Percentiles rank a stretch among this genome's conserved stretches.
These are phyloP conservation scores for Syzygium syzygioides DNA, from an alignment of 441 rosid species.

Conservation along the genomic window DNA sequence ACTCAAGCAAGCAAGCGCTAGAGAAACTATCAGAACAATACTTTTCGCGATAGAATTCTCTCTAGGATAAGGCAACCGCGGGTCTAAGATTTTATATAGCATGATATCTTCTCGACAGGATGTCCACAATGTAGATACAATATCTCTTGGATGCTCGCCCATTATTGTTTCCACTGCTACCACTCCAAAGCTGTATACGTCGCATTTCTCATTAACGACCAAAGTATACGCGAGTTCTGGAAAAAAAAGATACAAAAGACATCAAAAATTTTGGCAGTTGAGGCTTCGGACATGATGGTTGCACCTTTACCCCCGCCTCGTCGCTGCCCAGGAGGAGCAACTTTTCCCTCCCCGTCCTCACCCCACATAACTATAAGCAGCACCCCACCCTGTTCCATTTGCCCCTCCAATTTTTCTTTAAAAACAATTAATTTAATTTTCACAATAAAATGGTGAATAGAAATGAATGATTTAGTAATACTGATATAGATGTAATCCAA, in stretches of 20 bases:
- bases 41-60: background rate
- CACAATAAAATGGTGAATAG: no score
- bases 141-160: background rate
- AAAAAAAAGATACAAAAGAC: no score
- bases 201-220: background rate
- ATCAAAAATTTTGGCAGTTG: background rate
- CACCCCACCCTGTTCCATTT: no score
- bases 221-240: background rate
- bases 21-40: background rate
- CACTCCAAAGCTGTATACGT: background rate
- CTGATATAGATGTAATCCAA: no score
- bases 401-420: no score
- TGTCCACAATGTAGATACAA: background rate
- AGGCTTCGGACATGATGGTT: fast-evolving
- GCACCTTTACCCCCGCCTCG: fast-evolving
- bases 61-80: background rate
- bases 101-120: background rate
- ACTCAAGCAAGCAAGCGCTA: background rate
- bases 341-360: background rate
- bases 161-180: background rate
- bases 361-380: no score
- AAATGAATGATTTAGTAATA: no score
- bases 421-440: no score
- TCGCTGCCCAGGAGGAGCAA: background rate
- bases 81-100: background rate